A percentile compares a stretch with the other conserved stretches of the same genome.
These are phyloP conservation scores for Globisporangium uncinulatum DNA, from an alignment of 352 stramenopile genomes.

Conservation along the genomic window DNA sequence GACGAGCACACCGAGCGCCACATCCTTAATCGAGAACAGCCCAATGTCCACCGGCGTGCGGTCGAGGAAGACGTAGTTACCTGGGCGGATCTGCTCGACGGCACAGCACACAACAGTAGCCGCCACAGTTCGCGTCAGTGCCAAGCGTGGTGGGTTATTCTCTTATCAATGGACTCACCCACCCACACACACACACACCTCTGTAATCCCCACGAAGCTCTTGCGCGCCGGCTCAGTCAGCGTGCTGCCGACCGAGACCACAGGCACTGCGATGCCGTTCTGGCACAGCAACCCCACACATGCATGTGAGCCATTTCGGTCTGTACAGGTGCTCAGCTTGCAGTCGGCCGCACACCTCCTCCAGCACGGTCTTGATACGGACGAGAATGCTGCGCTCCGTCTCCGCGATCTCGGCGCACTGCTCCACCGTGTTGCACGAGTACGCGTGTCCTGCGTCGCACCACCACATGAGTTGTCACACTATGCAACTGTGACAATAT, in stretches of 20 bases:
- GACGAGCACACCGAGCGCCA: constrained; percentile 46
- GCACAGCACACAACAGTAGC: not conserved
- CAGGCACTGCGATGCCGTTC: constrained; percentile 41
- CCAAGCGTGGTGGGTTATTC: not conserved
- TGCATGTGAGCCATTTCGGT: not conserved
- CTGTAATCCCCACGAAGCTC: constrained; percentile 62
- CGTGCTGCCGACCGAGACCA: constrained; percentile 64
- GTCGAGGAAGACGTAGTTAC: constrained; percentile 75
- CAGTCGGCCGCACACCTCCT: constrained; percentile 17
- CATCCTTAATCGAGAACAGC: constrained; percentile 48
- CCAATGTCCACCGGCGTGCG: constrained; percentile 67
- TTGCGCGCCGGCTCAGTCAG: constrained; percentile 54
- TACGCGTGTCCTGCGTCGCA: constrained; percentile 44
- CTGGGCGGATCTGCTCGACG: constrained; percentile 40
- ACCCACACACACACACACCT: constrained; percentile 26
- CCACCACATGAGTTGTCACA: too few relatives aligned
- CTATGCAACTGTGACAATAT: not conserved
- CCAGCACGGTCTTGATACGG: constrained; percentile 50
- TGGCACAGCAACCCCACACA: constrained; percentile 2
- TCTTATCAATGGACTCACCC: not conserved
- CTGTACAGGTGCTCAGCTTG: not conserved
- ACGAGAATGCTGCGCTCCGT: constrained; percentile 56
- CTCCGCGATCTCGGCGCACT: constrained; percentile 51
- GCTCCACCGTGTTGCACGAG: constrained; percentile 33
- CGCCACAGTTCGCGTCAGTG: not conserved